These are phyloP conservation scores for Plasmodium yoelii DNA, from an alignment of 169 alveolate genomes.

Conservation along the genomic window DNA sequence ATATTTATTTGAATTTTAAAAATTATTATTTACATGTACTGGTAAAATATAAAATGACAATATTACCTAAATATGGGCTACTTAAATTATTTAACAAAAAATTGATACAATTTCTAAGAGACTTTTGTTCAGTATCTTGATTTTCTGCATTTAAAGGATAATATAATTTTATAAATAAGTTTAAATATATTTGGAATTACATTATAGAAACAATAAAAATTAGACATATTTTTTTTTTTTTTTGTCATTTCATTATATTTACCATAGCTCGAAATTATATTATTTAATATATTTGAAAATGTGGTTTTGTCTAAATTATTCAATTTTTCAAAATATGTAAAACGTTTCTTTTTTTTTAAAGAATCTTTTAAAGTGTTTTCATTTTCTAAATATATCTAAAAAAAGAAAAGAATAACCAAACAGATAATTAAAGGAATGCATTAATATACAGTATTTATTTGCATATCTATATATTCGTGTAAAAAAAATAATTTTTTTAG, in stretches of 20 bases:
- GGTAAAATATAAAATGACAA: not conserved
- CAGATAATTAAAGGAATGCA: not conserved
- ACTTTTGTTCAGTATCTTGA: slow-evolving; percentile 1
- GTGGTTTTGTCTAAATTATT: slow-evolving; percentile 14
- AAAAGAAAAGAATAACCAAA: not conserved
- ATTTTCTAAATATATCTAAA: slow-evolving; percentile 38
- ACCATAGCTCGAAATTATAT: slow-evolving; percentile 24
- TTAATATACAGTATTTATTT: not conserved
- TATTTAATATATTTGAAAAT: slow-evolving; percentile 27
- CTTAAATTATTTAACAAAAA: slow-evolving; percentile 24
- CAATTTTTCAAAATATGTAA: not conserved
- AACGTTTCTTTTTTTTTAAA: slow-evolving; percentile 14
- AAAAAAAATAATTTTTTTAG: too few species aligned
- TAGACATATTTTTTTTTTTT: not conserved
- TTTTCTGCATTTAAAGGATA: slow-evolving; percentile 25
- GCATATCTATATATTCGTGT: not conserved
- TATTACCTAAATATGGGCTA: slow-evolving; percentile 18
- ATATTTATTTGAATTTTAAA: not conserved
- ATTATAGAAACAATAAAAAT: not conserved
- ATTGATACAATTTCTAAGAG: slow-evolving; percentile 34
- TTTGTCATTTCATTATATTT: not conserved
- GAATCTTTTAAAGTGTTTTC: slow-evolving; percentile 18
- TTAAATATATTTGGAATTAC: not conserved
- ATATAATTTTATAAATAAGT: not conserved
- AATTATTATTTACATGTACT: not conserved